Percentiles rank a stretch among this genome's conserved stretches.
phyloP scores from a whole-genome alignment of 2,329 filamentous ascomycete species.

The Alternaria brassicicola region DNA sequence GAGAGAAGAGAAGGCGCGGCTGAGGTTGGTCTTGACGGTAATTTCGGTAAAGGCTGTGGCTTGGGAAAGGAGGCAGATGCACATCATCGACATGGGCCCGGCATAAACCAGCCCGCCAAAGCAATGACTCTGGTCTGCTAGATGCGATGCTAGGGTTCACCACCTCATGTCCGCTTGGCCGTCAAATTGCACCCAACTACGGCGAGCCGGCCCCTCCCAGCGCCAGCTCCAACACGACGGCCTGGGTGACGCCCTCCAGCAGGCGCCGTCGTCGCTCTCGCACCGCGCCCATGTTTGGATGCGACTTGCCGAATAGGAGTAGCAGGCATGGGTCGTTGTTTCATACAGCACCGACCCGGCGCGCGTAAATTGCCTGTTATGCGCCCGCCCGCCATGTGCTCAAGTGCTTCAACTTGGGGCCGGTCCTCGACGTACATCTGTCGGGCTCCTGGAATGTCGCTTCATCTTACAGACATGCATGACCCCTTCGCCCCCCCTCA shows the following conservation, averaged over 20 bases:
- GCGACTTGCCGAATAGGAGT: slow-evolving; percentile 1
- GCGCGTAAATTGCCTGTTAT: slow-evolving; percentile 40
- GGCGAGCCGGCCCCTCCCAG: slow-evolving; percentile 12
- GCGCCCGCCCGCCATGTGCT: slow-evolving; percentile 17
- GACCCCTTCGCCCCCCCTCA: neutral
- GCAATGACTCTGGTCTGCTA: slow-evolving; percentile 5
- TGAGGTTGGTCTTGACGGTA: slow-evolving; percentile 23
- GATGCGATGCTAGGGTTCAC: neutral
- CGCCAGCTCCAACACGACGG: slow-evolving; percentile 6
- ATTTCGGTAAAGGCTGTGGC: slow-evolving; percentile 23
- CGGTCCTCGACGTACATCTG: neutral
- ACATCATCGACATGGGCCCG: slow-evolving; percentile 23
- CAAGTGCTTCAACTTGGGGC: neutral
- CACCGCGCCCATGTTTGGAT: neutral
- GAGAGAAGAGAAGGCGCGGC: slow-evolving; percentile 40
- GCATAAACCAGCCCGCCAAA: slow-evolving; percentile 20
- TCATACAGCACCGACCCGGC: slow-evolving; percentile 32
- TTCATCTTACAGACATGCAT: neutral
- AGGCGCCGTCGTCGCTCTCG: neutral
- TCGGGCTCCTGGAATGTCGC: slow-evolving; percentile 9
- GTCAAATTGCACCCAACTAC: slow-evolving; percentile 15
- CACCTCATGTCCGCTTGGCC: neutral
- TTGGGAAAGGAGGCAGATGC: slow-evolving; percentile 25
- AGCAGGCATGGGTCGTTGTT: slow-evolving; percentile 23
- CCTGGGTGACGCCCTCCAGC: neutral